Base-by-base conservation (phyloP, 1,139 yeast genomes). In the Blastobotrys malaysiensis region DNA sequence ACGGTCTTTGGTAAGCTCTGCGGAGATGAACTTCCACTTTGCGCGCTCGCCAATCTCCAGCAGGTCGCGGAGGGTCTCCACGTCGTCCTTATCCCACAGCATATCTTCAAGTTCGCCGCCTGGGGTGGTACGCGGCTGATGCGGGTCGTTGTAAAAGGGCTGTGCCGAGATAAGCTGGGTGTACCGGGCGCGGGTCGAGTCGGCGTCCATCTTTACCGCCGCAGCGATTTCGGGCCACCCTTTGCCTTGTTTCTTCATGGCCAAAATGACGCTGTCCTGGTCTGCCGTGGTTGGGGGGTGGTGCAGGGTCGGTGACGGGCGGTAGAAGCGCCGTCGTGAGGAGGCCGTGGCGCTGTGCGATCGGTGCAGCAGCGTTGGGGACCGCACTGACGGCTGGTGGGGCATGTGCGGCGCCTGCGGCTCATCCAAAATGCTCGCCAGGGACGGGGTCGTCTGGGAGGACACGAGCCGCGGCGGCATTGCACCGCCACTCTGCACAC, bases 191-290 rank as follows among this genome's bases (percentile, higher is more conserved):
- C 39, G 39, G 39, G 39, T 11, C 14, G 39, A 7, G 39, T 31
- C 39, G 16, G n/a, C 39, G 39, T 31, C 39, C 39, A 31, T 31
- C 16, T 80, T 78, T 1, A 88, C 79, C 2, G 77, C 73, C 55
- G 82, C 83, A 0, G 91, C 90, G 51, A 86, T 86, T 59, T 85
- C 89, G 7, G 80, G 83, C 95, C 95, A 86, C 2, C 81, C 73
- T 59, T 79, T 80, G 24, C 91, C 90, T 52, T 78, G 77, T 54
- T 76, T 76, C 67, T 86, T 86, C 65, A 86, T 67, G 43, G 73
- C 72, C 13, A 86, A 77, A 50, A 86, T 86, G 69, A 82, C 63
- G 2, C 78, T 80, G 66, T 86, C 95, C 67, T 86, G 95, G 55
- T 81, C 83, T 57, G 77, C 75, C 21, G 87, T 11, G 16, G 39